Evolutionary conservation across 2,329 filamentous ascomycete genomes (phyloP).

Genomic region (Teratosphaeria pseudoeucalypti): DNA sequence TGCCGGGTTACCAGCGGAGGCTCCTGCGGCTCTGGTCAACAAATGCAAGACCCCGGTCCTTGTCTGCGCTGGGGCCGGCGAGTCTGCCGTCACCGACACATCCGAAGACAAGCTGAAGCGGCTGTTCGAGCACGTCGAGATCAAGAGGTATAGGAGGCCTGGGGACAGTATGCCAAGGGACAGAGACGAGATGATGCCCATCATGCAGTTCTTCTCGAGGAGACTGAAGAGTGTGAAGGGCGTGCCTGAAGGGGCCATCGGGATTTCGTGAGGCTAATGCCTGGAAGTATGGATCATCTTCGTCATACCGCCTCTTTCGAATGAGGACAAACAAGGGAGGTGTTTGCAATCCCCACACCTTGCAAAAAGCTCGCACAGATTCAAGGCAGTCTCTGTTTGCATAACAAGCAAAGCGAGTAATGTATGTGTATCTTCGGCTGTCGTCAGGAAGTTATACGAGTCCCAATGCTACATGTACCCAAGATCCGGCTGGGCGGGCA

Average conservation of each 20-base stretch:
- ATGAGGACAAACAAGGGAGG: not conserved
- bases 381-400: not conserved
- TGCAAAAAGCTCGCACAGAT: not conserved
- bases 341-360: not conserved
- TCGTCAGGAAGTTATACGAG: not conserved
- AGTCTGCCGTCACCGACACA: conserved; percentile 47
- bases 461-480: not conserved
- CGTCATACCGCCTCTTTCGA: not conserved
- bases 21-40: conserved; percentile 29
- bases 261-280: conserved; percentile 24
- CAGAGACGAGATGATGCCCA: conserved; percentile 75
- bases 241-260: conserved; percentile 43
- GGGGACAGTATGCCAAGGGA: conserved; percentile 76
- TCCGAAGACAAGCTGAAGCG: conserved; percentile 54
- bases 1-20: conserved; percentile 43
- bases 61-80: conserved; percentile 46
- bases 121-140: conserved; percentile 45
- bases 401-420: not conserved
- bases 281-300: not conserved
- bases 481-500: not conserved
- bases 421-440: not conserved
- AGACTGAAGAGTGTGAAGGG: conserved; percentile 48
- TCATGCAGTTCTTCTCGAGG: conserved; percentile 75
- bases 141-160: conserved; percentile 57
- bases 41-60: conserved; percentile 57